Base-by-base conservation (phyloP, 495 filamentous ascomycete species). In the Podospora bellae-mahoneyi region DNA sequence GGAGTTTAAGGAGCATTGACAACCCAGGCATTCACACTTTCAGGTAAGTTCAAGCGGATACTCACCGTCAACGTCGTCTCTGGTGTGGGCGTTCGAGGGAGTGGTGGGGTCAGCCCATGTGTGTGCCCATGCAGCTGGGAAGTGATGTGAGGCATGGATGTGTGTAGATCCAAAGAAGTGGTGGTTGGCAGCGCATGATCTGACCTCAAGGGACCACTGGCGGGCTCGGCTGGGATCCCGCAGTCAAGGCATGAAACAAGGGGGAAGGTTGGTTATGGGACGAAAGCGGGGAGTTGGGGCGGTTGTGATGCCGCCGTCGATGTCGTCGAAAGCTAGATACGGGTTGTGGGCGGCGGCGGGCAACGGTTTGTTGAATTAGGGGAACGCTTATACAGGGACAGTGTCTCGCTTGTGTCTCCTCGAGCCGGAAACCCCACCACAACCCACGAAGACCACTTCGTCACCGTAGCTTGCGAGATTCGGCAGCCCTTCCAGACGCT, bases 131-230 rank as follows among this genome's bases (percentile, higher is more conserved):
- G 64, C 13, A 9, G 58, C 13, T 44, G 59, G 61, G 28, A 19
- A 67, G 44, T 57, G 65, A 71, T 61, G 65, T 34, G 64, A 70
- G 61, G 57, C 68, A 66, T 28, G 64, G 68, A 58, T 66, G 19
- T 62, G 54, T 19, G 23, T 10, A 58, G n/a, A 58, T 58, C 55
- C 23, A 9, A 58, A 58, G n/a, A 23, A 20, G n/a, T 58, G 55
- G 55, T 58, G n/a, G 55, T 28, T 56, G 56, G 56, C 48, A 32
- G 7, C 30, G 64, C 68, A 63, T 69, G 60, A 60, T 20, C 5
- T 32, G 60, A 55, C 32, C 18, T 18, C 10, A 15, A 20, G 13
- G 23, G 27, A 23, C 16, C 15, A 48, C 15, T 10, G 39, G 39
- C 9, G 39, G 39, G 39, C 15, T 48, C 39, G 39, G 9, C 13